These are phyloP conservation scores for Chlamydomonas sp. DNA, from an alignment of 139 green algal species.

Conservation along the genomic window DNA sequence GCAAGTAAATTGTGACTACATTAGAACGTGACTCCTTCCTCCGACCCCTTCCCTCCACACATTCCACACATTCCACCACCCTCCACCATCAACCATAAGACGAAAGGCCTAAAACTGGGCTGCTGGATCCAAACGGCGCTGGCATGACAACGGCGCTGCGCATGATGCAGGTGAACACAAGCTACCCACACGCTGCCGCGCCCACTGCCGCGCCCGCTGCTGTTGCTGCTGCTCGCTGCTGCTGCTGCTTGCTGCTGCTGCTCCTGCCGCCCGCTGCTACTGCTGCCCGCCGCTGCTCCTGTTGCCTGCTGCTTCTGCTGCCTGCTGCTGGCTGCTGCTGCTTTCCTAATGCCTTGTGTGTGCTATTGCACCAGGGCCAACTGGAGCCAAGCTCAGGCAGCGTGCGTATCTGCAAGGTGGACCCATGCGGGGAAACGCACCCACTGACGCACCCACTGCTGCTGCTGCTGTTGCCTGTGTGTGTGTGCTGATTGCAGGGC, in stretches of 20 bases:
- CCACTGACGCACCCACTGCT: not conserved
- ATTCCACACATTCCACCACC: not conserved
- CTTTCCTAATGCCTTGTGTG: no score
- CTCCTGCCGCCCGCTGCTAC: no score
- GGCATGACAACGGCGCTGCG: conserved; percentile 69
- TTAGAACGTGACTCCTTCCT: no score
- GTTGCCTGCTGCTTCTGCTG: no score
- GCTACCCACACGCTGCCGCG: not conserved
- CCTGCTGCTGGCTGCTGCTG: no score
- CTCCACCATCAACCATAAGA: no score
- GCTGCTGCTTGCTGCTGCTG: no score
- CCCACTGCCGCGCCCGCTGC: no score
- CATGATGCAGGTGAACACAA: conserved; percentile 27
- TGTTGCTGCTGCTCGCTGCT: no score
- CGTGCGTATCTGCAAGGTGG: conserved; percentile 22
- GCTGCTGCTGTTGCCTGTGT: not conserved
- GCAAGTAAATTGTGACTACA: not conserved
- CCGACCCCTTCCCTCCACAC: not conserved
- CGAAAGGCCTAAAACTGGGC: no score
- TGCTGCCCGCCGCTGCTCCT: not conserved
- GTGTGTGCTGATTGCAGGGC: no score
- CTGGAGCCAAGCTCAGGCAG: conserved; percentile 28
- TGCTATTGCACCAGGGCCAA: no score
- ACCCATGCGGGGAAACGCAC: not conserved
- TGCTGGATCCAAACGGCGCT: conserved; percentile 71